phyloP scores from a whole-genome alignment of 768 basidiomycete genomes.

The Mycena epipterygia region DNA sequence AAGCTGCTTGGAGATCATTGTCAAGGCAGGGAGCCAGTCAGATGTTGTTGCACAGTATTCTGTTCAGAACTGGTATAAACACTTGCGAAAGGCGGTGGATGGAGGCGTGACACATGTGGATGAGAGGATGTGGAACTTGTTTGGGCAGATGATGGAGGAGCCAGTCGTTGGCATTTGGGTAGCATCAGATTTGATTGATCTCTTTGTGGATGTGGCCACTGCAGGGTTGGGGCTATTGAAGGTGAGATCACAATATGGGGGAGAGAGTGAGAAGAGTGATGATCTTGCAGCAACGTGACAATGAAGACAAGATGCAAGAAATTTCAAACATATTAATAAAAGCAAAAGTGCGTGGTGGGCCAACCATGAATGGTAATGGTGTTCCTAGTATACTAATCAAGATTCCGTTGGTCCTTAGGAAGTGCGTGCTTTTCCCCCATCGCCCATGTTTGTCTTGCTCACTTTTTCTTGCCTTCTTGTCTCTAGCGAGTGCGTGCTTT shows the following conservation, averaged over 20 bases:
- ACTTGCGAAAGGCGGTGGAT: slow-evolving; percentile 22
- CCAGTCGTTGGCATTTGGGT: slow-evolving; percentile 6
- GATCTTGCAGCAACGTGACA: slow-evolving; percentile 1
- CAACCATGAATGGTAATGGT: slow-evolving; percentile 8
- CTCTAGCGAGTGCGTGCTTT: neutral
- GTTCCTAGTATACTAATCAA: neutral
- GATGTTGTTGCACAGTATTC: neutral
- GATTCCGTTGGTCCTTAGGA: neutral
- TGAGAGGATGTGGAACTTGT: slow-evolving; percentile 10
- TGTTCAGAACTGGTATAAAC: slow-evolving; percentile 6
- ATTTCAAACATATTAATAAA: neutral
- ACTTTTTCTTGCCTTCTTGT: neutral
- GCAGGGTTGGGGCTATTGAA: slow-evolving; percentile 14
- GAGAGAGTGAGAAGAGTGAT: slow-evolving; percentile 4
- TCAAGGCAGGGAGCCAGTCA: slow-evolving; percentile 1
- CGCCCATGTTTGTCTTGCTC: neutral
- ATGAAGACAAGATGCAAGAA: neutral
- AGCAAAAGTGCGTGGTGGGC: slow-evolving; percentile 7
- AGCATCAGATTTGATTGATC: neutral
- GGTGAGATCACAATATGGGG: neutral
- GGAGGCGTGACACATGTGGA: neutral
- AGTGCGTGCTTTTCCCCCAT: neutral
- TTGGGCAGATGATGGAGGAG: slow-evolving; percentile 2
- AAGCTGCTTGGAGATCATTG: slow-evolving; percentile 18
- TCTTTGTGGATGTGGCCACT: slow-evolving; percentile 9